Evolutionary conservation across 1,139 yeast genomes (phyloP).

Genomic region (Hemisphaericaspora xylofermentans): DNA sequence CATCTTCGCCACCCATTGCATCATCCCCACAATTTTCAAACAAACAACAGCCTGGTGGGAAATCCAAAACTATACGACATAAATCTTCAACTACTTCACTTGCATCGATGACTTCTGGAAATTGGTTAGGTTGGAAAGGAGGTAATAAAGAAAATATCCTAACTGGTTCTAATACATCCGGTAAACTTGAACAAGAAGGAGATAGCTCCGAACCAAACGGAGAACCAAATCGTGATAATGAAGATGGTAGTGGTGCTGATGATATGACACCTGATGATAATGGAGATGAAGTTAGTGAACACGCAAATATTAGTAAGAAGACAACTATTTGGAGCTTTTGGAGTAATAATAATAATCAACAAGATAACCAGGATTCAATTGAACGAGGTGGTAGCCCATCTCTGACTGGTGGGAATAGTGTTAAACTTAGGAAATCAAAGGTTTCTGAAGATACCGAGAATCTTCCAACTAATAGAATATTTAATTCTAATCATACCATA

Average conservation of each 20-base stretch:
- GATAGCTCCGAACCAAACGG: background rate
- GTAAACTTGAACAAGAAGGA: background rate
- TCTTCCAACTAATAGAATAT: slow-evolving; percentile 31
- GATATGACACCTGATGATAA: slow-evolving; percentile 26
- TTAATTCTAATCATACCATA: slow-evolving; percentile 33
- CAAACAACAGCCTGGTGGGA: background rate
- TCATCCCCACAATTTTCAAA: background rate
- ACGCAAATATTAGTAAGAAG: slow-evolving; percentile 28
- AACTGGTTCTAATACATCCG: background rate
- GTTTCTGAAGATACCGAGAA: slow-evolving; percentile 12
- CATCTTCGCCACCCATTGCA: background rate
- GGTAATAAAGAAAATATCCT: slow-evolving; percentile 2
- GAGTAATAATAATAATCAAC: slow-evolving; percentile 19
- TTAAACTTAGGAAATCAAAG: slow-evolving; percentile 10
- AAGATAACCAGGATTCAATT: slow-evolving; percentile 2
- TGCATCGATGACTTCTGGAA: slow-evolving; percentile 21
- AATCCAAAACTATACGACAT: slow-evolving; percentile 8
- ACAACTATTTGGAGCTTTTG: slow-evolving; percentile 41
- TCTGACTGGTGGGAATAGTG: slow-evolving; percentile 10
- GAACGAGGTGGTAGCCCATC: background rate
- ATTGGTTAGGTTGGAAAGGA: slow-evolving; percentile 21
- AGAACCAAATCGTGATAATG: slow-evolving; percentile 6
- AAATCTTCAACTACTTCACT: slow-evolving; percentile 22
- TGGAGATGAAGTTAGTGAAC: slow-evolving; percentile 38
- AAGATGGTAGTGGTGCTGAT: slow-evolving; percentile 19